These are phyloP conservation scores for Corymbia calophylla DNA, from an alignment of 441 rosid species.

Conservation along the genomic window DNA sequence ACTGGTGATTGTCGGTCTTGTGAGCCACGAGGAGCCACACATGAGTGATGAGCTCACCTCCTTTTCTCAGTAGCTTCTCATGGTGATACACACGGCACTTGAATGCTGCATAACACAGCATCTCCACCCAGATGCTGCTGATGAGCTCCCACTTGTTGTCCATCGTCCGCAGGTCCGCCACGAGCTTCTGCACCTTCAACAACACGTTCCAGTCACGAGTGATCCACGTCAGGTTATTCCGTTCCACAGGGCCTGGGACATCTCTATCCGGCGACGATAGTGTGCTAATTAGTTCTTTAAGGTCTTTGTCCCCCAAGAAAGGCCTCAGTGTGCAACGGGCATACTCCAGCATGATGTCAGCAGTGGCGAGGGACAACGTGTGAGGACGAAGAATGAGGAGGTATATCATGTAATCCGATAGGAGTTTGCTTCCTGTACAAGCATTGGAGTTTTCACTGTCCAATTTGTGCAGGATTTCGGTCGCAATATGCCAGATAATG, in stretches of 20 bases:
- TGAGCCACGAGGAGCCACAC: not conserved
- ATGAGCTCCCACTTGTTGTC: not conserved
- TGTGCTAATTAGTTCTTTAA: not conserved
- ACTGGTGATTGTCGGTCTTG: not conserved
- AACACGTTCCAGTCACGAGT: not conserved
- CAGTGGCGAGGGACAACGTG: not conserved
- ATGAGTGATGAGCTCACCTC: not conserved
- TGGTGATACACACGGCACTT: not conserved
- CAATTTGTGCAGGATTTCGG: not conserved
- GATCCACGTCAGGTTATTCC: not conserved
- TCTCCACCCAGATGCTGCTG: not conserved
- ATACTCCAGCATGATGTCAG: not conserved
- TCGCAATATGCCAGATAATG: not conserved
- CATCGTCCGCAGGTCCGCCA: not conserved
- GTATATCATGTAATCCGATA: not conserved
- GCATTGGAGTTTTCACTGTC: not conserved
- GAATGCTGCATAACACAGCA: not conserved
- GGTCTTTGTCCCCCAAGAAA: not conserved
- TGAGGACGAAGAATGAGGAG: not conserved
- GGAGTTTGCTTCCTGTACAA: not conserved
- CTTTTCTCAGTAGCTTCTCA: not conserved
- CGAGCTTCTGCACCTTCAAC: not conserved
- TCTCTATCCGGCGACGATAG: not conserved
- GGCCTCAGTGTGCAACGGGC: not conserved
- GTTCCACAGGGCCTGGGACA: not conserved